phyloP scores from a whole-genome alignment of 1,284 basidiomycete species.

The Taiwanofungus camphoratus region DNA sequence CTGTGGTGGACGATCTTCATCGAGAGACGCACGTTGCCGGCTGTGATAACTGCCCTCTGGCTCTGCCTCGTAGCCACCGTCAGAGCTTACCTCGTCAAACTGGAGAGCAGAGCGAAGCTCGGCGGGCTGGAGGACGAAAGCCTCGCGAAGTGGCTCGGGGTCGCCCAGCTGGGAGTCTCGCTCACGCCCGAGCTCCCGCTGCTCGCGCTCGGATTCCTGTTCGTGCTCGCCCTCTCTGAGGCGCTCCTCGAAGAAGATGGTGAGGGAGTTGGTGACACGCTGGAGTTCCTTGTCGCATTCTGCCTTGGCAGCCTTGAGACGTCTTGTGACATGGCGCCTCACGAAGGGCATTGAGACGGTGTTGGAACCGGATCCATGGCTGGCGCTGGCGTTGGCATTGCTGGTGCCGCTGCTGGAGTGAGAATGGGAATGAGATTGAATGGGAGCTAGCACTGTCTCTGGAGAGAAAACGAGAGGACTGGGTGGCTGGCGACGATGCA shows the following conservation, averaged over 20 bases:
- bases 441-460: slow-evolving; percentile 52
- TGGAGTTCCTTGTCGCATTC: slow-evolving; percentile 94
- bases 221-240: slow-evolving; percentile 71
- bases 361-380: slow-evolving; percentile 52
- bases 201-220: slow-evolving; percentile 55
- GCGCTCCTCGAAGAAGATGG: slow-evolving; percentile 88
- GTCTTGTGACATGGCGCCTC: slow-evolving; percentile 87
- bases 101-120: slow-evolving; percentile 52
- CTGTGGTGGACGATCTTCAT: slow-evolving; percentile 33
- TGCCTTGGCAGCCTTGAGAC: slow-evolving; percentile 90
- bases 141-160: slow-evolving; percentile 50
- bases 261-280: slow-evolving; percentile 90
- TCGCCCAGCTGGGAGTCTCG: slow-evolving; percentile 42
- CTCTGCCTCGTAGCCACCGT: slow-evolving; percentile 76
- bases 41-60: slow-evolving; percentile 58
- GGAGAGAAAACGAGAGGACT: slow-evolving; percentile 73
- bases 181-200: slow-evolving; percentile 46
- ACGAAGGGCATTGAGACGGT: slow-evolving; percentile 90
- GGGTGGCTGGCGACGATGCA: slow-evolving; percentile 62
- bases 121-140: slow-evolving; percentile 49
- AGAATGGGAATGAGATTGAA: slow-evolving; percentile 34
- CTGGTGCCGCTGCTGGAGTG: slow-evolving; percentile 25
- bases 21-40: slow-evolving; percentile 68
- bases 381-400: slow-evolving; percentile 25
- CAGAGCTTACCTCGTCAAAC: slow-evolving; percentile 66